Conservation (phyloP, 768 basidiomycete genomes). For the Pleurotus eryngii region DNA sequence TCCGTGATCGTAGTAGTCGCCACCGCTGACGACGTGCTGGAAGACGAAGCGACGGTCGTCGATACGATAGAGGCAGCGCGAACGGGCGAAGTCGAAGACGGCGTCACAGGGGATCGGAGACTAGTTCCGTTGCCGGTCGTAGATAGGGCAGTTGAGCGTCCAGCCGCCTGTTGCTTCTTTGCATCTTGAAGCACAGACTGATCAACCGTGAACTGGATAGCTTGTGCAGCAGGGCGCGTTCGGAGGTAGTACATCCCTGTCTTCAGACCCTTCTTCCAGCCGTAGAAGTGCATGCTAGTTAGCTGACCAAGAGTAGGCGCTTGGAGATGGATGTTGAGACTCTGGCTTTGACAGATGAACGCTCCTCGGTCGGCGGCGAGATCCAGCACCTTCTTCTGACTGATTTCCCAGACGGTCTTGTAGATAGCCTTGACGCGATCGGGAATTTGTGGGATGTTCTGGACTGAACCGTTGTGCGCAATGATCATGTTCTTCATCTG, state of each 20-base stretch:
- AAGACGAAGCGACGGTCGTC: slow-evolving; percentile 10
- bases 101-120: slow-evolving; percentile 29
- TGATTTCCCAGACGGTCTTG: slow-evolving; percentile 99
- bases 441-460: slow-evolving; percentile 86
- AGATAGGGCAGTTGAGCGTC: slow-evolving; percentile 18
- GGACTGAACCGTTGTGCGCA: slow-evolving; percentile 87
- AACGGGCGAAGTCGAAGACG: slow-evolving; percentile 26
- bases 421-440: slow-evolving; percentile 95
- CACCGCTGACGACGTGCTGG: slow-evolving; percentile 19
- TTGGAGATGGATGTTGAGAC: slow-evolving; percentile 89
- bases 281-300: slow-evolving; percentile 97
- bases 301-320: slow-evolving; percentile 88
- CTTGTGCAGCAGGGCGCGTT: slow-evolving; percentile 90
- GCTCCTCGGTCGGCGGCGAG: slow-evolving; percentile 98
- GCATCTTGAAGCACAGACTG: slow-evolving; percentile 69
- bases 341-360: slow-evolving; percentile 96
- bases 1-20: slow-evolving; percentile 12
- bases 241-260: slow-evolving; percentile 99
- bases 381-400: slow-evolving; percentile 97
- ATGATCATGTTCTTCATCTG: slow-evolving; percentile 99
- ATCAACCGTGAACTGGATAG: slow-evolving; percentile 97
- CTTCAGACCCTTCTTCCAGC: slow-evolving; percentile 99
- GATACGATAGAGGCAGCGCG: slow-evolving; percentile 8
- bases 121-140: slow-evolving; percentile 15
- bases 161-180: slow-evolving; percentile 40